These are phyloP conservation scores for Sonneratia caseolaris DNA, from an alignment of 345 rosid species.

Conservation along the genomic window DNA sequence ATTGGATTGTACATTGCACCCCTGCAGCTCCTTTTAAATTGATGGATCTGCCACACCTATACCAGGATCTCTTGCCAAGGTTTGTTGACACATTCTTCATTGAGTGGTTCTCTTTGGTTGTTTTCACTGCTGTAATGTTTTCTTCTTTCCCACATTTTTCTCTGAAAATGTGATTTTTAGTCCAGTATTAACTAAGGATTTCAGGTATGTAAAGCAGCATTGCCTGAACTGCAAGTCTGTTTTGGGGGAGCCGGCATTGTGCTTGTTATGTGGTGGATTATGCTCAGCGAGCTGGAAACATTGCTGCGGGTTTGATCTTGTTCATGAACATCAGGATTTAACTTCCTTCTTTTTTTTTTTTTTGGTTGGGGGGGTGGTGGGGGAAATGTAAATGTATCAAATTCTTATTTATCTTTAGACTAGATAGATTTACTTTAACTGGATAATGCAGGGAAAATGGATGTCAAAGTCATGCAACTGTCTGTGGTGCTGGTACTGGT, in stretches of 20 bases:
- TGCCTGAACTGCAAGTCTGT: conserved; percentile 50
- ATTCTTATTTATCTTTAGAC: too few relatives aligned
- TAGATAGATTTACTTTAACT: background rate
- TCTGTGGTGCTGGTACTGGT: conserved; percentile 80
- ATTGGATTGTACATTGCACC: conserved; percentile 28
- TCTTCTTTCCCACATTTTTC: background rate
- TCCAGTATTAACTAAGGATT: background rate
- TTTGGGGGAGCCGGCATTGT: conserved; percentile 63
- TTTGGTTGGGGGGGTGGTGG: too few relatives aligned
- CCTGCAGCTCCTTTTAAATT: conserved; percentile 77
- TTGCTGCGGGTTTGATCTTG: conserved; percentile 65
- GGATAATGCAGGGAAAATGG: conserved; percentile 44
- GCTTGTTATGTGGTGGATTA: conserved; percentile 83
- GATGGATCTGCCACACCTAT: conserved; percentile 68
- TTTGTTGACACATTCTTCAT: conserved; percentile 21
- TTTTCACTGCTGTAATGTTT: too few relatives aligned
- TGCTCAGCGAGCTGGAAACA: conserved; percentile 63
- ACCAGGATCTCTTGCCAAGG: conserved; percentile 83
- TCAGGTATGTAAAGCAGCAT: conserved; percentile 66
- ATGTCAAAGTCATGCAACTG: conserved; percentile 57
- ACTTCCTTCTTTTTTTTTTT: too few relatives aligned
- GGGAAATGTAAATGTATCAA: too few relatives aligned
- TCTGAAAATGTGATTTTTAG: background rate
- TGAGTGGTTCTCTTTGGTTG: background rate
- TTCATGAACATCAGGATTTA: background rate